phyloP scores from a whole-genome alignment of 176 grass and related monocot species.

The Eragrostis curvula region DNA sequence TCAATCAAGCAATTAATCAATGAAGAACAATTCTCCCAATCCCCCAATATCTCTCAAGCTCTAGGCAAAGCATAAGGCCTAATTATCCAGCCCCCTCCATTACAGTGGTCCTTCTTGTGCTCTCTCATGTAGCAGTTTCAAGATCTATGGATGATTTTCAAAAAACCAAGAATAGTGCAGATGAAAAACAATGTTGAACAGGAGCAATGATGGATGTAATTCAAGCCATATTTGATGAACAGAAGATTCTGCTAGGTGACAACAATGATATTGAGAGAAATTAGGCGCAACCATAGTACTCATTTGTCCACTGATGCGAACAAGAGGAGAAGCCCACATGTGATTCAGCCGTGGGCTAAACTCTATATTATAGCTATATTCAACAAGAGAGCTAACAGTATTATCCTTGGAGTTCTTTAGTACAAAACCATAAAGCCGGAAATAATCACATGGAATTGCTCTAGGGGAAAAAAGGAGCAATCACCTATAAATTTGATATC shows the following conservation, averaged over 20 bases:
- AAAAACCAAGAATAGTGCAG: background rate
- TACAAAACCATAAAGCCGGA: constrained; percentile 10
- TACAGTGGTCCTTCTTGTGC: background rate
- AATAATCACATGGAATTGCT: background rate
- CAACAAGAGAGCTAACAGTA: constrained; percentile 5
- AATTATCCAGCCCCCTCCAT: too few relatives aligned
- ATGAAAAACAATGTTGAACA: constrained; percentile 33
- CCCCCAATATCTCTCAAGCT: too few relatives aligned
- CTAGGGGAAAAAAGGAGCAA: background rate
- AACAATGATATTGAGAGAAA: background rate
- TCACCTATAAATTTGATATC: constrained; percentile 16
- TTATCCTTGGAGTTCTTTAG: background rate
- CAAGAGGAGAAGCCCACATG: background rate
- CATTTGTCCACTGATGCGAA: background rate
- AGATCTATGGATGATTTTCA: constrained; percentile 16
- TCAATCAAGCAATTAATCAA: too few relatives aligned
- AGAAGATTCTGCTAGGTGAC: background rate
- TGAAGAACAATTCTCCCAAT: too few relatives aligned
- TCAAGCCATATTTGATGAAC: constrained; percentile 18
- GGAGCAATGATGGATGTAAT: constrained; percentile 14
- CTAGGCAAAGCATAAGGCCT: too few relatives aligned
- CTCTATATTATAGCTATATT: background rate
- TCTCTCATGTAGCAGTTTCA: background rate
- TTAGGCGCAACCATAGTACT: background rate
- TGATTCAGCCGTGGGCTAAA: background rate